These are phyloP conservation scores for Symbiodinium pilosum DNA, from an alignment of 73 alveolate species.

Conservation along the genomic window DNA sequence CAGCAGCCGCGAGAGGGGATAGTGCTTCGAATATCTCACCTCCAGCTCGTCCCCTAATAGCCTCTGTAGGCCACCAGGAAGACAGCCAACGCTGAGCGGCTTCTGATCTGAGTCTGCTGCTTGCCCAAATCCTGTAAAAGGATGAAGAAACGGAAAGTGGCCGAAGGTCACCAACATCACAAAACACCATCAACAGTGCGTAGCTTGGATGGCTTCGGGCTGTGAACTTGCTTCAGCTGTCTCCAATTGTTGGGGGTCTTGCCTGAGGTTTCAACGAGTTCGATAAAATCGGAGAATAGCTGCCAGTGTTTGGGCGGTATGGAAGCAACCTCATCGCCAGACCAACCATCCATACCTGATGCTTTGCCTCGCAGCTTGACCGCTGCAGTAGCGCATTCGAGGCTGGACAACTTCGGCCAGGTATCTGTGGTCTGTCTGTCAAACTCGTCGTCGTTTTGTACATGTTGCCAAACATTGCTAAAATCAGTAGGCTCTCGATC, in stretches of 20 bases:
- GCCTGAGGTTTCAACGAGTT: not conserved
- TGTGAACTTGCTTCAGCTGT: not conserved
- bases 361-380: not conserved
- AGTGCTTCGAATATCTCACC: not conserved
- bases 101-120: not conserved
- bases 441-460: not conserved
- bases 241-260: not conserved
- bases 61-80: not conserved
- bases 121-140: not conserved
- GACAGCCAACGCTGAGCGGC: not conserved
- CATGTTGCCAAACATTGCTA: not conserved
- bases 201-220: not conserved
- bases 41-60: not conserved
- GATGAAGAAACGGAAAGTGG: not conserved
- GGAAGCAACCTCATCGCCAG: not conserved
- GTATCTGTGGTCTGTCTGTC: not conserved
- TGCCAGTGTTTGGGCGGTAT: not conserved
- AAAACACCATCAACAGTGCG: not conserved
- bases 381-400: not conserved
- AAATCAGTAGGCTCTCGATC: not conserved
- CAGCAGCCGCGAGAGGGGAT: not conserved
- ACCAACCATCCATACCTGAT: not conserved
- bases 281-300: not conserved
- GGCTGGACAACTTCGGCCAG: not conserved
- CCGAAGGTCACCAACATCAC: not conserved